Base-by-base conservation (phyloP, 805 yeast species). In the Saturnispora halmiae region DNA sequence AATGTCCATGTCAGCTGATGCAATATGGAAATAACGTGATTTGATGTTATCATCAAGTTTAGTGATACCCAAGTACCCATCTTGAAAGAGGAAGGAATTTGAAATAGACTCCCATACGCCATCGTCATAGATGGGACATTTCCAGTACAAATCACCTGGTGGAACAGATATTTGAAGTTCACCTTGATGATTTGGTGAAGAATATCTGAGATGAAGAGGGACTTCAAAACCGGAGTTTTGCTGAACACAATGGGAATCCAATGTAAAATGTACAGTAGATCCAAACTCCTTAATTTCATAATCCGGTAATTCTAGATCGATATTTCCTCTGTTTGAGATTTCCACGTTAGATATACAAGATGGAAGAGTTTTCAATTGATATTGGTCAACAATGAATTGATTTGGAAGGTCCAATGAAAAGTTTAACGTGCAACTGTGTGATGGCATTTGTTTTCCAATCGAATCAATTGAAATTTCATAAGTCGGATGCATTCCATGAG, bases 201-300 rank as follows among this genome's bases (percentile, higher is more conserved):
- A 56, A 31, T 60, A 60, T 22, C 65, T 44, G 28, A 55, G 37
- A 49, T 60, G 65, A 36, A 60, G 39, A 2, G 64, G 64, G 10
- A 60, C n/a, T 31, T 54, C 54, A 38, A 60, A 53, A 6, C 48
- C 52, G 1, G 26, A 25, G 21, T 38, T 29, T 13, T 38, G 11
- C 4, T 19, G 8, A 14, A 51, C 43, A 20, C 46, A 24, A 1
- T 46, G 29, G 3, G 43, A 47, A 15, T 53, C 48, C 31, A 60
- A 16, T 7, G 35, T 40, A 4, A 58, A 21, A 15, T 46, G 42
- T 18, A 51, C 6, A 2, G 51, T 44, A 4, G 51, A 45, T 1
- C 65, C 64, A 37, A 53, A 52, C 13, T 48, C 46, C 6, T 44
- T 35, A 2, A 56, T 43, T 31, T 47, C 47, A 39, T 60, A 60